Evolutionary conservation across 2,329 filamentous ascomycete genomes (phyloP).

Genomic region (Ophiocordyceps sinensis): DNA sequence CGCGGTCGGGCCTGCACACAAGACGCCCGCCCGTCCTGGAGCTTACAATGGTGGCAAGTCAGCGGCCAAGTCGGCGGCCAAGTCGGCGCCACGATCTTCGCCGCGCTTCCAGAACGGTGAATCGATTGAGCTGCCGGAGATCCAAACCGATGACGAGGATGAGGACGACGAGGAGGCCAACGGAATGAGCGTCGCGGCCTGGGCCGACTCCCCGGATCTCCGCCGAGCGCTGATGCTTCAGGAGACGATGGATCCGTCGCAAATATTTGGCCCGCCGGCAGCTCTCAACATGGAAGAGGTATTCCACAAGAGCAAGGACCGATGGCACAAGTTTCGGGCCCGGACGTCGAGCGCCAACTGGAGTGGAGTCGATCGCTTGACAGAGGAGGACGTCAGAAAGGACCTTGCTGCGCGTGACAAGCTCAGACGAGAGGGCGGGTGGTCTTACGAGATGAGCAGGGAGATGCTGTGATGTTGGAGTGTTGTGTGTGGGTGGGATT

Average conservation of each 20-base stretch:
- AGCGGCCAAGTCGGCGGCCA: constrained; percentile 44
- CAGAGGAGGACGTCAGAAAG: constrained; percentile 71
- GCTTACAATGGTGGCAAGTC: constrained; percentile 32
- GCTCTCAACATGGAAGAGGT: constrained; percentile 94
- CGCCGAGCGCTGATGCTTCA: constrained; percentile 63
- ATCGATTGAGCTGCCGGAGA: constrained; percentile 82
- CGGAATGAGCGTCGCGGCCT: constrained; percentile 47
- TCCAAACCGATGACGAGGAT: constrained; percentile 87
- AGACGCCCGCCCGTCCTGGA: constrained; percentile 51
- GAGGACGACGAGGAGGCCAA: constrained; percentile 55
- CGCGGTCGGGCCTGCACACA: constrained; percentile 40
- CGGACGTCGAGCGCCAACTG: constrained; percentile 93
- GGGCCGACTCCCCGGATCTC: constrained; percentile 81
- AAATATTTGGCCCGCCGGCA: constrained; percentile 77
- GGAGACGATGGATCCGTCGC: constrained; percentile 70
- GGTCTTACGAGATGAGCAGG: constrained; percentile 53
- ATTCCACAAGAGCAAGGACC: constrained; percentile 77
- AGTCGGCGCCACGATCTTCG: constrained; percentile 52
- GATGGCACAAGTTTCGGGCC: constrained; percentile 75
- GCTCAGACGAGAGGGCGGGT: constrained; percentile 70
- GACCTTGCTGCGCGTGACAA: constrained; percentile 69
- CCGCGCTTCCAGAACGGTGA: constrained; percentile 83
- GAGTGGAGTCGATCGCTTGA: constrained; percentile 68
- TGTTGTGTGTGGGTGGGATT: not conserved
- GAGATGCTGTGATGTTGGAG: constrained; percentile 23